phyloP scores from a whole-genome alignment of 495 filamentous ascomycete genomes.

The Viridothelium virens region DNA sequence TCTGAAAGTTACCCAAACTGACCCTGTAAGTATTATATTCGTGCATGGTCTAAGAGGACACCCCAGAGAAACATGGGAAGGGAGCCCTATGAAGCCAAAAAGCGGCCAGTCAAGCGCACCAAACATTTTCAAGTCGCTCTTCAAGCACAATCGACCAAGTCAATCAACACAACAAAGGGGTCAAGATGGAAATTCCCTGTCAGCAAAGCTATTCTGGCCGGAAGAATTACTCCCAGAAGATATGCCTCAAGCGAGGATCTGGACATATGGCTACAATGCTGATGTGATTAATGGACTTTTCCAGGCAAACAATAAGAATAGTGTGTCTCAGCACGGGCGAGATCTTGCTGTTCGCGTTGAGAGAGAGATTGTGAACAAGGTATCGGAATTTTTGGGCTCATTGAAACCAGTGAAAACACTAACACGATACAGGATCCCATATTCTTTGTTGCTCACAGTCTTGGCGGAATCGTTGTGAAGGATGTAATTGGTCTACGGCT shows the following conservation, averaged over 20 bases:
- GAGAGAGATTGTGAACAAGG: conserved; percentile 12
- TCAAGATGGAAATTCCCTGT: background rate
- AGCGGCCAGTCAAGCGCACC: background rate
- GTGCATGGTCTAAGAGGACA: conserved; percentile 21
- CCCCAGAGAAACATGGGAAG: conserved; percentile 21
- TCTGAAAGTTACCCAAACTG: background rate
- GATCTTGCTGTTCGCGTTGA: conserved; percentile 9
- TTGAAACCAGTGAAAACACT: background rate
- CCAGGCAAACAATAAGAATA: conserved; percentile 8
- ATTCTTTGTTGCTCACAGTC: conserved; percentile 21
- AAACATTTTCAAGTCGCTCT: background rate
- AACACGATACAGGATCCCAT: conserved; percentile 13
- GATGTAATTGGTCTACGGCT: conserved; percentile 16
- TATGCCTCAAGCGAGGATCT: conserved; percentile 16
- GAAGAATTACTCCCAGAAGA: conserved; percentile 12
- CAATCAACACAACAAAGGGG: background rate
- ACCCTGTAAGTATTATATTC: conserved; percentile 19
- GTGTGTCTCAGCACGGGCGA: conserved; percentile 16
- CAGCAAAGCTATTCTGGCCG: conserved; percentile 14
- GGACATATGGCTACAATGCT: conserved; percentile 21
- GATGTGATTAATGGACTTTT: conserved; percentile 17
- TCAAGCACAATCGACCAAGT: background rate
- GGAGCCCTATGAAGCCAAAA: conserved; percentile 3
- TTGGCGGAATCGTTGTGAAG: conserved; percentile 20
- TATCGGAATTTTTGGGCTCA: conserved; percentile 2